These are phyloP conservation scores for Biancaea sappan DNA, from an alignment of 306 rosid species.

Conservation along the genomic window DNA sequence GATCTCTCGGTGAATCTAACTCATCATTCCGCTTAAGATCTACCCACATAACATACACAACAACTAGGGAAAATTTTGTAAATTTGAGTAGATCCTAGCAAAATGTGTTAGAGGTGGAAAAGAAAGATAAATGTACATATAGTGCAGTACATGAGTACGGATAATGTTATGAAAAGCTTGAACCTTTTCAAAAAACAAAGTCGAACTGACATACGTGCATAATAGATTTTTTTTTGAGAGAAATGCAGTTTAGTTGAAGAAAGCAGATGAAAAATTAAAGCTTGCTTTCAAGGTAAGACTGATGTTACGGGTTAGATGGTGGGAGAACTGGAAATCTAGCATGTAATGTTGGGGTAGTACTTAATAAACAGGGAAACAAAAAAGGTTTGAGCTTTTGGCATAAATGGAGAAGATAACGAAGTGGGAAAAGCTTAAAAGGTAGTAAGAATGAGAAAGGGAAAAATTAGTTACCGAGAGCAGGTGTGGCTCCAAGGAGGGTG, in stretches of 20 bases:
- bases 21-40: background rate
- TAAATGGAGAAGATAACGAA: too few relatives aligned
- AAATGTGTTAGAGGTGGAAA: background rate
- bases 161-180: too few relatives aligned
- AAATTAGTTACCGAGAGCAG: conserved; percentile 49
- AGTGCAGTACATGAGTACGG: too few relatives aligned
- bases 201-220: too few relatives aligned
- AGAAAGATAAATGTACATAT: background rate
- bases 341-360: too few relatives aligned
- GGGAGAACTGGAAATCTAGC: background rate
- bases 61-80: background rate
- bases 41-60: background rate
- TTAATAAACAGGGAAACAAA: too few relatives aligned
- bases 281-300: background rate
- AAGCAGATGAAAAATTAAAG: too few relatives aligned
- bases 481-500: conserved; percentile 65
- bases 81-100: background rate
- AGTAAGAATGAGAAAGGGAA: background rate
- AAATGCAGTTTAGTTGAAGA: too few relatives aligned
- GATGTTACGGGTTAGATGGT: background rate
- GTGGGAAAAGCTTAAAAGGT: background rate
- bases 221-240: too few relatives aligned
- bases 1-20: background rate
- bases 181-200: too few relatives aligned
- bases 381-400: too few relatives aligned